A percentile compares a stretch with the other conserved stretches of the same genome.
phyloP scores from a whole-genome alignment of 2,329 filamentous ascomycete genomes.

The Venturia effusa region DNA sequence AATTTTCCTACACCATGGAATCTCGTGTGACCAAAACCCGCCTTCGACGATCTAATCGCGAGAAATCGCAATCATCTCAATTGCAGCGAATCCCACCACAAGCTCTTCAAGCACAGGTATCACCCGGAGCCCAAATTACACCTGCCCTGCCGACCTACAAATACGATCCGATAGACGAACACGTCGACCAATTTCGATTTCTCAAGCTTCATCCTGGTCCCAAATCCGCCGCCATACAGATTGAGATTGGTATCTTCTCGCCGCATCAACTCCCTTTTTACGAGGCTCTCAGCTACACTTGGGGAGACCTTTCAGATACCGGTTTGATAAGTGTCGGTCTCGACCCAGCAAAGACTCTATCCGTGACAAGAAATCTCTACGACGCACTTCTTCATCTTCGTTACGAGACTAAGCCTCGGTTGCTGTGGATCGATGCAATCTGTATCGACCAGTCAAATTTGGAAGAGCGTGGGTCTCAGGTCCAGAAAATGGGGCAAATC shows the following conservation, averaged over 20 bases:
- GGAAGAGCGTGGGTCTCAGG: slow-evolving; percentile 5
- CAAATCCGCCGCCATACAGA: neutral
- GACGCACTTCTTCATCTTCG: slow-evolving; percentile 3
- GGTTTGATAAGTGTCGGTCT: neutral
- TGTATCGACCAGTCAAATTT: slow-evolving; percentile 10
- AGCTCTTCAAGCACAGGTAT: too few species aligned
- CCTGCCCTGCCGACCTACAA: neutral
- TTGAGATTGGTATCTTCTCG: too few species aligned
- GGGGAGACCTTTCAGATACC: neutral
- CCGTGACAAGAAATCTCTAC: neutral
- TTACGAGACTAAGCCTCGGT: neutral
- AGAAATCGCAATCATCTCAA: too few species aligned
- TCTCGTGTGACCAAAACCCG: too few species aligned
- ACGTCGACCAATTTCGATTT: neutral
- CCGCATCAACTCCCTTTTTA: too few species aligned
- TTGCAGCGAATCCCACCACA: neutral
- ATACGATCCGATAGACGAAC: neutral
- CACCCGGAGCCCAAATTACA: too few species aligned
- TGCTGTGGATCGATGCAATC: slow-evolving; percentile 10
- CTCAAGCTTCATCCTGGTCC: neutral
- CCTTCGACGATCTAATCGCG: too few species aligned
- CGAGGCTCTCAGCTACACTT: slow-evolving; percentile 9
- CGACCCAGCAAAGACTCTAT: neutral
- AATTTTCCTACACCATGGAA: neutral
- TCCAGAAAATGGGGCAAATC: slow-evolving; percentile 1